Percentiles rank a stretch among this genome's conserved stretches.
These are phyloP conservation scores for Hortaea sp. DNA, from an alignment of 2,329 filamentous ascomycete genomes.

Conservation along the genomic window DNA sequence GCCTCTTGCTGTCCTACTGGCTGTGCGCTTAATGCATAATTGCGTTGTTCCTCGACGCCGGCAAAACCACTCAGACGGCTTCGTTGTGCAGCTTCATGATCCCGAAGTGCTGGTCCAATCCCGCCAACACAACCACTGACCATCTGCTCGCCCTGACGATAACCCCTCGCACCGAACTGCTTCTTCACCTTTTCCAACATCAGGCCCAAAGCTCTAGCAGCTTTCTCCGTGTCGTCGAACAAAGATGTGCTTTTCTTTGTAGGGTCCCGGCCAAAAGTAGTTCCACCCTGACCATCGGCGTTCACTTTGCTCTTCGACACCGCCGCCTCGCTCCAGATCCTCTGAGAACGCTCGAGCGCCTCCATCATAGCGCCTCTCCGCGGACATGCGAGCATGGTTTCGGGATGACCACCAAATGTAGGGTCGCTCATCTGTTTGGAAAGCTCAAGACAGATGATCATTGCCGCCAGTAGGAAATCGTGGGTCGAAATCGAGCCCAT, in stretches of 20 bases:
- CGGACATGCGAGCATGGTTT: constrained; percentile 12
- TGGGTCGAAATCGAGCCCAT: constrained; percentile 36
- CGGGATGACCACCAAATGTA: constrained; percentile 5
- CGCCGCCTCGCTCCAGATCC: constrained; percentile 19
- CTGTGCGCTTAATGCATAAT: background rate
- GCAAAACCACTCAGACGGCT: background rate
- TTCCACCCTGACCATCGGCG: background rate
- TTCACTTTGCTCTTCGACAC: constrained; percentile 4
- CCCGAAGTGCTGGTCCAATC: background rate
- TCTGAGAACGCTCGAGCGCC: constrained; percentile 22
- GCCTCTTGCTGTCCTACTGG: background rate
- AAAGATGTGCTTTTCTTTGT: constrained; percentile 11
- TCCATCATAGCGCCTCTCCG: constrained; percentile 20
- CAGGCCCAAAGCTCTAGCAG: constrained; percentile 20
- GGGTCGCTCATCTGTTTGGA: constrained; percentile 17
- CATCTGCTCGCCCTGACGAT: background rate
- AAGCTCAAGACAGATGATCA: constrained; percentile 39
- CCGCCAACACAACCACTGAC: background rate
- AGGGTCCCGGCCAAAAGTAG: constrained; percentile 6
- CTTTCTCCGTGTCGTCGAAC: constrained; percentile 22
- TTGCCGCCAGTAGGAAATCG: constrained; percentile 40
- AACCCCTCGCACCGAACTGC: constrained; percentile 7
- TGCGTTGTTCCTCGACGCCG: background rate
- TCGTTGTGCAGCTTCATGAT: background rate
- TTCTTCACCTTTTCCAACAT: constrained; percentile 23